These are phyloP conservation scores for Mortierella sp. DNA, from an alignment of 371 early-diverging fungal species.

Conservation along the genomic window DNA sequence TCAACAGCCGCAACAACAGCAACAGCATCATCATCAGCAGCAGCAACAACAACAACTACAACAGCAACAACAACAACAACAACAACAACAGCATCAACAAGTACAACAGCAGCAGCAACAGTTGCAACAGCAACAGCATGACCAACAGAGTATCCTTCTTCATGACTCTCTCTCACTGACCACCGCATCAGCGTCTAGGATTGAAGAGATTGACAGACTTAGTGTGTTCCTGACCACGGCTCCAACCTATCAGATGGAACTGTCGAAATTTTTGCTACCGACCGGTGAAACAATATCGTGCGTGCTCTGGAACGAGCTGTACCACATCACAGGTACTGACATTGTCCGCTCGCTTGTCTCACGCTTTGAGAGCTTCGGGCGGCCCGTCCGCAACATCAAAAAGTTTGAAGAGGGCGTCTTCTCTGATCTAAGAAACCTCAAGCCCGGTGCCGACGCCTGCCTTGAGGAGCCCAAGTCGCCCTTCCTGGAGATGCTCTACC, in stretches of 20 bases:
- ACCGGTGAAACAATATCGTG: constrained; percentile 92
- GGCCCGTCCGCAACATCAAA: constrained; percentile 92
- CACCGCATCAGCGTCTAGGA: constrained; percentile 38
- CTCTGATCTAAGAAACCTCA: constrained; percentile 96
- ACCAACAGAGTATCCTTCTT: constrained; percentile 31
- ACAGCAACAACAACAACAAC: constrained; percentile 29
- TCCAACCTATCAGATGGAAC: constrained; percentile 50
- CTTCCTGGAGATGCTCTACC: constrained; percentile 97
- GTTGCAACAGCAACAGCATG: constrained; percentile 38
- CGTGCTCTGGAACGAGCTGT: constrained; percentile 89
- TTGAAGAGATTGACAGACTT: constrained; percentile 53
- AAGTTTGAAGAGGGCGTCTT: constrained; percentile 99
- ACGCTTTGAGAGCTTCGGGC: constrained; percentile 93
- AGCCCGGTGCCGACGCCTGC: constrained; percentile 97
- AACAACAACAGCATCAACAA: constrained; percentile 23
- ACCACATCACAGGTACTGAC: constrained; percentile 98
- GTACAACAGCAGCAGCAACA: constrained; percentile 33
- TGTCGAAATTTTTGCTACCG: constrained; percentile 80
- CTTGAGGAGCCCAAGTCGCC: constrained; percentile 97
- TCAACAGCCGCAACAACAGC: constrained; percentile 20
- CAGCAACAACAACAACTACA: constrained; percentile 32
- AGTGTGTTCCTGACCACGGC: constrained; percentile 53
- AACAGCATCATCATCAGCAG: constrained; percentile 34
- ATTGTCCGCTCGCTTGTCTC: constrained; percentile 97
- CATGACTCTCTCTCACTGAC: constrained; percentile 35